phyloP scores from a whole-genome alignment of 2,329 filamentous ascomycete species.

The Tolypocladium tundrense region DNA sequence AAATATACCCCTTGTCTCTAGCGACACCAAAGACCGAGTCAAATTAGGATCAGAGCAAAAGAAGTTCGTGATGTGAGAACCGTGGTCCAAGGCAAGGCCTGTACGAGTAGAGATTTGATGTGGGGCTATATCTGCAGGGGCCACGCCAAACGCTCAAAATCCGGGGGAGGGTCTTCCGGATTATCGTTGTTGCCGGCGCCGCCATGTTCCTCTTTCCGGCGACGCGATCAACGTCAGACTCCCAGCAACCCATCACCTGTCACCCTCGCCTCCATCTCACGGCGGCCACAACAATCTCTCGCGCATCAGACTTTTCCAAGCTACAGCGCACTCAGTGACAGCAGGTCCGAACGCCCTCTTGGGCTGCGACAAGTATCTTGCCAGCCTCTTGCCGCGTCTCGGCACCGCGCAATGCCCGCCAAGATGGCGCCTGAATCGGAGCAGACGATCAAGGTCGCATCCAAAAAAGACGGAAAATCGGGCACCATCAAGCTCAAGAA shows the following conservation, averaged over 20 bases:
- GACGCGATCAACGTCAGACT: background rate
- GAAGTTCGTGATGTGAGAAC: too few species aligned
- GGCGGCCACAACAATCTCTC: background rate
- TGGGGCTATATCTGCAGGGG: background rate
- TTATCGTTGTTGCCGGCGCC: constrained; percentile 2
- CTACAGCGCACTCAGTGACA: background rate
- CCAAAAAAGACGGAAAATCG: constrained; percentile 42
- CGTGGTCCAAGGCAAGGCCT: too few species aligned
- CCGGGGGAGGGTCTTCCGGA: constrained; percentile 4
- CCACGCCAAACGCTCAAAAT: background rate
- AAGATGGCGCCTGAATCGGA: constrained; percentile 25
- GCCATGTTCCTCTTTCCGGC: background rate
- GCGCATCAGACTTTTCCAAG: too few species aligned
- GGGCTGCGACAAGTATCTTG: background rate
- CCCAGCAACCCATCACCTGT: background rate
- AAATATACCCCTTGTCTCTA: background rate
- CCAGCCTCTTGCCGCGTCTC: background rate
- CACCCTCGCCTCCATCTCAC: background rate
- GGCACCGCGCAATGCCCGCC: background rate
- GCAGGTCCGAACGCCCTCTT: background rate
- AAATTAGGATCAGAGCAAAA: too few species aligned
- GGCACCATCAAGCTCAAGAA: constrained; percentile 55
- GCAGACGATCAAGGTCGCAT: constrained; percentile 52
- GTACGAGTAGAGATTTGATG: background rate
- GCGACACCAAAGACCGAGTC: background rate